Percentiles rank a stretch among this genome's conserved stretches.
These are phyloP conservation scores for Ustulina deusta DNA, from an alignment of 2,329 filamentous ascomycete genomes.

Conservation along the genomic window DNA sequence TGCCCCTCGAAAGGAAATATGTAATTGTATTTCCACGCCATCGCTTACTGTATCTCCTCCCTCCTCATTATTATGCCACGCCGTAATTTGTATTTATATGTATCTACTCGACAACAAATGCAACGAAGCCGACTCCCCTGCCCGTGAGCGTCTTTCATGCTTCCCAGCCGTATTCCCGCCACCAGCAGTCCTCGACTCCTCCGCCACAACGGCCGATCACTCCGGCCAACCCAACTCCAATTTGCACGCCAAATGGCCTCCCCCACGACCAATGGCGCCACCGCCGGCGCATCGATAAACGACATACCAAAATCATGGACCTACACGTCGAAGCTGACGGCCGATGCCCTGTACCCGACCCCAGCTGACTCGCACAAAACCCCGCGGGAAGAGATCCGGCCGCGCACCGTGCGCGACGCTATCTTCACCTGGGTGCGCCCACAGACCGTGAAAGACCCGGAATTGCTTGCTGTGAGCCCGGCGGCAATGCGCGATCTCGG, in stretches of 20 bases:
- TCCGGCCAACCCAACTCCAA: slow-evolving; percentile 43
- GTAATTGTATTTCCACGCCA: background rate
- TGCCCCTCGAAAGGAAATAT: slow-evolving; percentile 1
- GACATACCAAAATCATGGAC: slow-evolving; percentile 74
- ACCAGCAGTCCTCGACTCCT: slow-evolving; percentile 45
- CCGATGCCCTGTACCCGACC: slow-evolving; percentile 83
- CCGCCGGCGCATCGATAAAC: slow-evolving; percentile 54
- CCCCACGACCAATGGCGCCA: slow-evolving; percentile 48
- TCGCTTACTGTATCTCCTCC: background rate
- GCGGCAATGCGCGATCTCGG: slow-evolving; percentile 85
- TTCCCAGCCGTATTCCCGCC: slow-evolving; percentile 50
- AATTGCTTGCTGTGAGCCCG: slow-evolving; percentile 84
- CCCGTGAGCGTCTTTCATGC: slow-evolving; percentile 49
- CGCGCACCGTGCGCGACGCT: slow-evolving; percentile 85
- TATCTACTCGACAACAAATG: slow-evolving; percentile 1
- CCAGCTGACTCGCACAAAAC: slow-evolving; percentile 85
- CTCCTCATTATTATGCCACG: background rate
- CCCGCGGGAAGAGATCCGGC: slow-evolving; percentile 79
- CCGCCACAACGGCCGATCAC: slow-evolving; percentile 22
- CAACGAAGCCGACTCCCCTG: slow-evolving; percentile 5
- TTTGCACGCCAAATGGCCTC: slow-evolving; percentile 50
- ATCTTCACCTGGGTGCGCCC: slow-evolving; percentile 93
- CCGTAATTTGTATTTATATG: slow-evolving; percentile 5
- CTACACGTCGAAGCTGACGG: slow-evolving; percentile 75
- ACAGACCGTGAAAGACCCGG: slow-evolving; percentile 75